Percentiles rank a stretch among this genome's conserved stretches.
phyloP scores from a whole-genome alignment of 306 rosid species.

The Quercus agrifolia region DNA sequence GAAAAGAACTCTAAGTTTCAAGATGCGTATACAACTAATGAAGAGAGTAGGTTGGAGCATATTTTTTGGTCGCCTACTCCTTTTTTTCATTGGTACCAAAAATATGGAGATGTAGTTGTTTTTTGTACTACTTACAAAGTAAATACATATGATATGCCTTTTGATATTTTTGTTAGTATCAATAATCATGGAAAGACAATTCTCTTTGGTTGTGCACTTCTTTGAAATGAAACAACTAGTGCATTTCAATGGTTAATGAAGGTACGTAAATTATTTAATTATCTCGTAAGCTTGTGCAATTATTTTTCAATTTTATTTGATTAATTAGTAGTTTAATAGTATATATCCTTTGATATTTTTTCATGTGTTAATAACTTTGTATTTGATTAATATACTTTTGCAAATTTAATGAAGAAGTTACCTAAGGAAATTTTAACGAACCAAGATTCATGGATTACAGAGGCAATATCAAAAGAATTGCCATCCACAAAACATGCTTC shows the following conservation, averaged over 20 bases:
- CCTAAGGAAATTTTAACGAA: neutral
- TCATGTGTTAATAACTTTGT: no score
- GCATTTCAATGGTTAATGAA: no score
- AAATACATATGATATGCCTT: neutral
- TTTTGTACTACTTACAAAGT: neutral
- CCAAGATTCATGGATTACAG: neutral
- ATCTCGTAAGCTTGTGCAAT: neutral
- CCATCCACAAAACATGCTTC: neutral
- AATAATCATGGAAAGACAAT: neutral
- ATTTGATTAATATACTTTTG: neutral
- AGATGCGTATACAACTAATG: neutral
- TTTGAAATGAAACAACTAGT: no score
- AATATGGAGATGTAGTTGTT: neutral
- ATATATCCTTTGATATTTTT: no score
- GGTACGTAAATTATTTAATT: no score
- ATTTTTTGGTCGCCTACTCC: neutral
- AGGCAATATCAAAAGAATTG: neutral
- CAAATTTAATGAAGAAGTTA: neutral
- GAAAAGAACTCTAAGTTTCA: neutral
- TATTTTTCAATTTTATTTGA: neutral
- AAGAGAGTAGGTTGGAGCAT: neutral
- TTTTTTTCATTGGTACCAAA: neutral
- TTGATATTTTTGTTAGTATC: neutral
- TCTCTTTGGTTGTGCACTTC: neutral
- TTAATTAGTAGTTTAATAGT: no score